Evolutionary conservation across 1,139 yeast species (phyloP).

Genomic region (Yamadazyma blattariae): DNA sequence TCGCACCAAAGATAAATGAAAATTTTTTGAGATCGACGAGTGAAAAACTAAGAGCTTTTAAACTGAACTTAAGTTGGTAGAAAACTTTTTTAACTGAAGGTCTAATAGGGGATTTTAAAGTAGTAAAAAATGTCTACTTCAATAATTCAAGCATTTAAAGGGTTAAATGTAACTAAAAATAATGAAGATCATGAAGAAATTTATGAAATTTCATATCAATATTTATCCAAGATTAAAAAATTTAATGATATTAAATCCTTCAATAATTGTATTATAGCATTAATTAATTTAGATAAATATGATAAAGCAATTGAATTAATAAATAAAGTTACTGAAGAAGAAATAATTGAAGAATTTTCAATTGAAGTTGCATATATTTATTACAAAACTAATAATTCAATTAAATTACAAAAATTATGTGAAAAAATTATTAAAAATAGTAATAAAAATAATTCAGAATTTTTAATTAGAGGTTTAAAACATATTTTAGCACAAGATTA

Average conservation of each 20-base stretch:
- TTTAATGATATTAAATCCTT: constrained; percentile 51
- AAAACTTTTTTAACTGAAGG: too few relatives aligned
- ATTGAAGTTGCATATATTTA: constrained; percentile 67
- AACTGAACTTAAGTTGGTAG: too few relatives aligned
- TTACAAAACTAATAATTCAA: constrained; percentile 58
- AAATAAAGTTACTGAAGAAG: constrained; percentile 32
- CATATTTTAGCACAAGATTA: constrained; percentile 84
- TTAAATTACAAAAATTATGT: constrained; percentile 41
- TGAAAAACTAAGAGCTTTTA: neutral
- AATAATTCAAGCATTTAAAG: constrained; percentile 42
- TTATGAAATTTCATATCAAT: constrained; percentile 42
- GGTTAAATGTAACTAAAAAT: constrained; percentile 31
- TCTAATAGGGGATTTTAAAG: too few relatives aligned
- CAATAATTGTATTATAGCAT: constrained; percentile 62
- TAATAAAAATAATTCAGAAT: constrained; percentile 19
- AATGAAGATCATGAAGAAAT: constrained; percentile 37
- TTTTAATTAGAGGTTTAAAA: constrained; percentile 48
- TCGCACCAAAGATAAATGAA: neutral
- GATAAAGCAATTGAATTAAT: constrained; percentile 51
- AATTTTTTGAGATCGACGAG: constrained; percentile 8
- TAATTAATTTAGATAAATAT: constrained; percentile 72
- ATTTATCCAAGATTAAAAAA: constrained; percentile 38
- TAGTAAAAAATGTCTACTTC: constrained; percentile 37
- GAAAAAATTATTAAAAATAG: constrained; percentile 18
- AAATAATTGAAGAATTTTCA: constrained; percentile 32